Evolutionary conservation across 1,284 basidiomycete genomes (phyloP), one percentile per base, ranked within the genome.

Genomic region (Sporisorium reilianum): DNA sequence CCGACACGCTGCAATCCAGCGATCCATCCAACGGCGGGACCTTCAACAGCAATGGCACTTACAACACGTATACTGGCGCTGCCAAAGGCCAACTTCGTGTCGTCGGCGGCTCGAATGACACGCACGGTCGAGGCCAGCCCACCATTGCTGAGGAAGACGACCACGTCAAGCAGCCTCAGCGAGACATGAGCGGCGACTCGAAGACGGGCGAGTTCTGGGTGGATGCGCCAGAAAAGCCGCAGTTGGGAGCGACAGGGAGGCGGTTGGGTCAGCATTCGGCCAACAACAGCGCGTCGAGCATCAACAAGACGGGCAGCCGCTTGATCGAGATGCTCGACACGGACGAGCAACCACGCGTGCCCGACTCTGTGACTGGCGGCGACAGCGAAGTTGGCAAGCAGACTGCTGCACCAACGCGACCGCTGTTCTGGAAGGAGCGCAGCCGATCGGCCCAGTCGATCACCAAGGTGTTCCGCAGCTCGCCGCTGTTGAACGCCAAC

Each of bases 241-340:
- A 51, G 26, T 36, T 61, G 14, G 54, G 54, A 18, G 54, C 49
- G 16, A 55, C 65, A n/a, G 55, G 51, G 7, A 54, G 22, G 28
- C 65, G 65, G 40, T 12, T 68, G 16, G 66, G 60, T 14, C 60
- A 63, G 38, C 55, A 63, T 16, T 63, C 66, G 36, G 40, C 59
- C 34, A 58, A 58, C 60, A 50, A 57, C 45, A 70, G 67, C 57
- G 56, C 42, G 3, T 50, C 56, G 44, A 70, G 67, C 57, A 42
- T 63, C 53, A 55, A 59, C 49, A 59, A 46, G 49, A 63, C 51
- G 28, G 67, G 67, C 16, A 70, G 67, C 40, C 56, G 67, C 16
- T 54, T 70, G 67, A 60, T 70, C 34, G 67, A 70, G 49, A 64
- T 70, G 67, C 57, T 70, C 14, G 67, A 70, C 22, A 18, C 25